These are phyloP conservation scores for Gnaphalium uliginosum DNA, from an alignment of 129 eudicot species.

Conservation along the genomic window DNA sequence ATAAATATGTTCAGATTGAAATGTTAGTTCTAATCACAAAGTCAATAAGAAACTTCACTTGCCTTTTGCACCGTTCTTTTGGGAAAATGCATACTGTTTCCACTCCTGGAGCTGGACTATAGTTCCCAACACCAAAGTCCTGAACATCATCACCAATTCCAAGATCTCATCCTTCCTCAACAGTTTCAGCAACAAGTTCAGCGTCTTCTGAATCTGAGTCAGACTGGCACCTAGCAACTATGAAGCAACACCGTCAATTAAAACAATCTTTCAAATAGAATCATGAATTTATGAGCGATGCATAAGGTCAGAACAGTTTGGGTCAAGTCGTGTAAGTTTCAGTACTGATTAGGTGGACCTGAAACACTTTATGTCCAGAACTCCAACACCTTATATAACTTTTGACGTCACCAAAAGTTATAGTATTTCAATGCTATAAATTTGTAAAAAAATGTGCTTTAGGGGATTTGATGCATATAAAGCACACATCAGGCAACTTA, in stretches of 20 bases:
- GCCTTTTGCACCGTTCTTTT: constrained; percentile 67
- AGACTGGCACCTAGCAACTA: constrained; percentile 87
- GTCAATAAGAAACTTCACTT: constrained; percentile 15
- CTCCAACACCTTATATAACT: not conserved
- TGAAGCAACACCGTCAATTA: constrained; percentile 20
- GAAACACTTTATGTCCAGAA: not conserved
- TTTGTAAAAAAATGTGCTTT: too few species aligned
- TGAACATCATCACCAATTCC: constrained; percentile 80
- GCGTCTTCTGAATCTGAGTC: constrained; percentile 59
- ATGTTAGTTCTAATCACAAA: not conserved
- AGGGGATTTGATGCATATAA: too few species aligned
- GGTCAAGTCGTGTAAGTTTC: not conserved
- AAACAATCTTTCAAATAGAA: constrained; percentile 5
- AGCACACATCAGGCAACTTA: not conserved
- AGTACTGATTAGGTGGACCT: not conserved
- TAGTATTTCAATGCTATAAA: not conserved
- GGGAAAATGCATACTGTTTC: constrained; percentile 94
- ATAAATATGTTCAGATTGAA: not conserved
- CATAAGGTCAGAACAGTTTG: too few species aligned
- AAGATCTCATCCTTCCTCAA: constrained; percentile 70
- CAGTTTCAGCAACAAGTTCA: constrained; percentile 49
- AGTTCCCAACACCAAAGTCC: constrained; percentile 61
- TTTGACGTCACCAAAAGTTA: not conserved
- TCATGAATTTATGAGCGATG: not conserved
- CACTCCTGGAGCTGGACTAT: constrained; percentile 78